A percentile compares a stretch with the other conserved stretches of the same genome.
phyloP scores from a whole-genome alignment of 352 stramenopile genomes.

The Pythium vanterpoolii region DNA sequence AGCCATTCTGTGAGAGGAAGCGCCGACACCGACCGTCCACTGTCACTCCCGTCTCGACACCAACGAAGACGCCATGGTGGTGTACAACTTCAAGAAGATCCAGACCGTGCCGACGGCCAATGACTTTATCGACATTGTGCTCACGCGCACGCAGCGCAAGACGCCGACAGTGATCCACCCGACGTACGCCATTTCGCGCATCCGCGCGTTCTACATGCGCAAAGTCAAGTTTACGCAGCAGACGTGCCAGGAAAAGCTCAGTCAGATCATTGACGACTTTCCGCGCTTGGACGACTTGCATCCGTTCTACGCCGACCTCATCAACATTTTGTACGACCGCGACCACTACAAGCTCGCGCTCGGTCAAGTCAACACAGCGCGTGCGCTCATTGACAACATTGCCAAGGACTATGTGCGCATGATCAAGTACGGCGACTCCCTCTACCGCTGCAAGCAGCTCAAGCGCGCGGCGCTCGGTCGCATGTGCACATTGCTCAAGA shows the following conservation, averaged over 20 bases:
- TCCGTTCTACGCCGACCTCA: constrained; percentile 99
- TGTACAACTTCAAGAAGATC: constrained; percentile 99
- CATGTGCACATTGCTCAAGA: constrained; percentile 99
- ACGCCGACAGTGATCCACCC: constrained; percentile 99
- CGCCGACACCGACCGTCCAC: no score
- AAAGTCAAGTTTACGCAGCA: constrained; percentile 99
- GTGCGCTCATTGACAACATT: constrained; percentile 97
- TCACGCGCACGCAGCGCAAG: constrained; percentile 98
- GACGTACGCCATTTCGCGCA: constrained; percentile 96
- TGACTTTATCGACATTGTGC: constrained; percentile 99
- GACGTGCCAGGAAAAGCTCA: constrained; percentile 97
- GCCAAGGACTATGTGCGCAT: constrained; percentile 99
- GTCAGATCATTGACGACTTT: constrained; percentile 98
- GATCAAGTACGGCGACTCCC: constrained; percentile 99
- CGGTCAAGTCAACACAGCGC: constrained; percentile 98
- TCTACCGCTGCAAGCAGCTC: constrained; percentile 99
- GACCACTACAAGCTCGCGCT: constrained; percentile 99
- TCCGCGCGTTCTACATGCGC: constrained; percentile 96
- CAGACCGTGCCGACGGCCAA: constrained; percentile 94
- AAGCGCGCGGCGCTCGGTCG: constrained; percentile 98
- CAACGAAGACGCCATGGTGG: constrained; percentile 81
- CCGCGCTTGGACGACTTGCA: constrained; percentile 97
- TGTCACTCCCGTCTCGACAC: neutral
- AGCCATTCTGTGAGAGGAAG: constrained; percentile 19
- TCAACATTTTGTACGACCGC: constrained; percentile 99